phyloP scores from a whole-genome alignment of 208 protist species.

The Trypanosoma scelopori region DNA sequence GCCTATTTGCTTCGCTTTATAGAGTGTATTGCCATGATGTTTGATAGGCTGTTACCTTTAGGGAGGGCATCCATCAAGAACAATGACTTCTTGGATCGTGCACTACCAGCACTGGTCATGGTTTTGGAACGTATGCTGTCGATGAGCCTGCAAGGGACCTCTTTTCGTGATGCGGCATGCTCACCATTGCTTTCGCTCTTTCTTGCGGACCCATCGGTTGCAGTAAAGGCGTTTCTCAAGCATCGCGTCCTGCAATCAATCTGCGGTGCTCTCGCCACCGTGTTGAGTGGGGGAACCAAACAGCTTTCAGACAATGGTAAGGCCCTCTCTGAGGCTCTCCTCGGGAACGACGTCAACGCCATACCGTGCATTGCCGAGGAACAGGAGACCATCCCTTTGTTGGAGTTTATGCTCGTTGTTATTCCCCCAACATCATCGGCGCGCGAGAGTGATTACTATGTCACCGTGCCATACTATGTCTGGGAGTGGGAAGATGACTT shows the following conservation, averaged over 20 bases:
- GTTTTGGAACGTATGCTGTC: conserved; percentile 12
- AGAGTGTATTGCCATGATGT: conserved; percentile 25
- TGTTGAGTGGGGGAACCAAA: conserved; percentile 15
- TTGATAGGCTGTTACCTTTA: conserved; percentile 18
- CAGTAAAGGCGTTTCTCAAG: conserved; percentile 26
- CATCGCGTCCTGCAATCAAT: conserved; percentile 24
- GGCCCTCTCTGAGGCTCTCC: conserved; percentile 18
- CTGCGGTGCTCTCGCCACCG: conserved; percentile 8
- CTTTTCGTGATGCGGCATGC: conserved; percentile 25
- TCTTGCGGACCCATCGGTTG: conserved; percentile 15
- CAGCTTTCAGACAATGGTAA: conserved; percentile 12
- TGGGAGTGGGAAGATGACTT: conserved; percentile 90
- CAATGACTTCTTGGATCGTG: conserved; percentile 13
- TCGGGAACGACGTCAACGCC: conserved; percentile 39
- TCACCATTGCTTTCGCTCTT: conserved; percentile 25
- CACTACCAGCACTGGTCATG: conserved; percentile 8
- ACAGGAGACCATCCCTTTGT: conserved; percentile 48
- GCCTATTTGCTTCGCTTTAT: conserved; percentile 23
- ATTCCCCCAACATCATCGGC: conserved; percentile 37
- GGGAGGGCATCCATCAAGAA: conserved; percentile 8
- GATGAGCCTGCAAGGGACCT: conserved; percentile 12
- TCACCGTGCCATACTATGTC: conserved; percentile 53
- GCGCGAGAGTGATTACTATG: conserved; percentile 49
- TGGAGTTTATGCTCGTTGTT: conserved; percentile 73
- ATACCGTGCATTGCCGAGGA: conserved; percentile 67